Conservation (phyloP, 1,139 yeast species). For the Groenewaldozyma auringiensis region DNA sequence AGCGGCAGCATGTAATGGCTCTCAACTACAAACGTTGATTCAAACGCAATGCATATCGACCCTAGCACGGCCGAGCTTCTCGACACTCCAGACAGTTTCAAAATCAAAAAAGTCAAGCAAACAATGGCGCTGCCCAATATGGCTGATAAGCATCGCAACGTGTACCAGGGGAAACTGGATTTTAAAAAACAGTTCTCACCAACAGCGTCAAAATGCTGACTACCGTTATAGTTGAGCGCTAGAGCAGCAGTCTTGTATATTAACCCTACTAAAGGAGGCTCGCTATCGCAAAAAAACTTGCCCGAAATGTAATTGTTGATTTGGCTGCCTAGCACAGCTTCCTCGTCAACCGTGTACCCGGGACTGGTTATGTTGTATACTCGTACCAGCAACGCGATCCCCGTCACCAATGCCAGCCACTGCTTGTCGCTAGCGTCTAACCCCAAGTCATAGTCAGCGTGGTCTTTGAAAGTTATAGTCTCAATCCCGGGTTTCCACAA, state of each 20-base stretch:
- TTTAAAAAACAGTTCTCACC: slow-evolving; percentile 26
- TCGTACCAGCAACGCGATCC: slow-evolving; percentile 12
- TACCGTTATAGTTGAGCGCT: slow-evolving; percentile 40
- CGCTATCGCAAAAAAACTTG: slow-evolving; percentile 48
- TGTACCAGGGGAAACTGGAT: slow-evolving; percentile 1
- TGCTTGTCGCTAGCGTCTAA: not conserved
- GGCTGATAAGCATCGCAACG: slow-evolving; percentile 50
- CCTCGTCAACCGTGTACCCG: slow-evolving; percentile 46
- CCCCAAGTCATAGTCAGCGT: slow-evolving; percentile 1
- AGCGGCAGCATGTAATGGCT: slow-evolving; percentile 46
- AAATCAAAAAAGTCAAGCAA: slow-evolving; percentile 40
- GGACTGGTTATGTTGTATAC: slow-evolving; percentile 19
- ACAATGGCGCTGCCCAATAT: slow-evolving; percentile 42
- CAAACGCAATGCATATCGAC: slow-evolving; percentile 41
- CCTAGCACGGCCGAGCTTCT: slow-evolving; percentile 40
- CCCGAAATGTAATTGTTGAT: slow-evolving; percentile 48
- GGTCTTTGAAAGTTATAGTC: not conserved
- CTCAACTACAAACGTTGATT: slow-evolving; percentile 47
- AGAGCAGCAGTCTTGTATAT: slow-evolving; percentile 40
- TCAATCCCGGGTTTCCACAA: slow-evolving; percentile 20
- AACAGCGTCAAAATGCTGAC: slow-evolving; percentile 23
- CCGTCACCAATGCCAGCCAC: slow-evolving; percentile 1
- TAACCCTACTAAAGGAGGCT: slow-evolving; percentile 55
- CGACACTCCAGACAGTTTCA: slow-evolving; percentile 44
- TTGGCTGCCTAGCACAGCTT: slow-evolving; percentile 47